Evolutionary conservation across 441 rosid genomes (phyloP).

Genomic region (Aquilaria agallochum): DNA sequence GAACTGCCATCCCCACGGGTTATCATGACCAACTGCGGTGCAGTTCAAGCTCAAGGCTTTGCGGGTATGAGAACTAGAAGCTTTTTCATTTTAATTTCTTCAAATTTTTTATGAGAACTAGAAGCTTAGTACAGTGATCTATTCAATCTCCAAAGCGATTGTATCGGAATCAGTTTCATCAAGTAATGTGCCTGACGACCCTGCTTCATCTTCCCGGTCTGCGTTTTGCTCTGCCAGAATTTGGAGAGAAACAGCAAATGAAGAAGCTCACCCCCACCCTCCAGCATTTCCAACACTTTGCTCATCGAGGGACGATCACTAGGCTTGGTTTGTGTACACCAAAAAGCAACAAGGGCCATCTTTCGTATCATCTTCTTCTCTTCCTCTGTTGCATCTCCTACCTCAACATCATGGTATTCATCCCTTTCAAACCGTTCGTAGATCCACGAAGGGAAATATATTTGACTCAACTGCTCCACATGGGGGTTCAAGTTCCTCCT

Average conservation of each 20-base stretch:
- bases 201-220: too few relatives aligned
- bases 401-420: conserved; percentile 1
- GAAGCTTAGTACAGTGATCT: too few relatives aligned
- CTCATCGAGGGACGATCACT: conserved; percentile 14
- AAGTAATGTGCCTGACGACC: too few relatives aligned
- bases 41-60: too few relatives aligned
- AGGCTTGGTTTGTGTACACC: conserved; percentile 34
- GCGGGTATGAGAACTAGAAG: too few relatives aligned
- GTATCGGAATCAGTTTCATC: too few relatives aligned
- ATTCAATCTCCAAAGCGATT: too few relatives aligned
- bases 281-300: conserved; percentile 21
- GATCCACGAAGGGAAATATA: conserved; percentile 14
- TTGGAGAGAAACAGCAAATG: conserved; percentile 7
- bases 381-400: not conserved
- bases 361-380: not conserved
- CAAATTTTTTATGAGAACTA: too few relatives aligned
- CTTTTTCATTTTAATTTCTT: too few relatives aligned
- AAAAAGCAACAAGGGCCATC: conserved; percentile 4
- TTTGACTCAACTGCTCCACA: conserved; percentile 8
- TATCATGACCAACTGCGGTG: too few relatives aligned
- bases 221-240: too few relatives aligned
- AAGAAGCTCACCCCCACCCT: conserved; percentile 5
- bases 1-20: too few relatives aligned
- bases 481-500: conserved; percentile 8
- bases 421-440: conserved; percentile 10